These are phyloP conservation scores for Amanita brunnescens DNA, from an alignment of 768 basidiomycete species.

Conservation along the genomic window DNA sequence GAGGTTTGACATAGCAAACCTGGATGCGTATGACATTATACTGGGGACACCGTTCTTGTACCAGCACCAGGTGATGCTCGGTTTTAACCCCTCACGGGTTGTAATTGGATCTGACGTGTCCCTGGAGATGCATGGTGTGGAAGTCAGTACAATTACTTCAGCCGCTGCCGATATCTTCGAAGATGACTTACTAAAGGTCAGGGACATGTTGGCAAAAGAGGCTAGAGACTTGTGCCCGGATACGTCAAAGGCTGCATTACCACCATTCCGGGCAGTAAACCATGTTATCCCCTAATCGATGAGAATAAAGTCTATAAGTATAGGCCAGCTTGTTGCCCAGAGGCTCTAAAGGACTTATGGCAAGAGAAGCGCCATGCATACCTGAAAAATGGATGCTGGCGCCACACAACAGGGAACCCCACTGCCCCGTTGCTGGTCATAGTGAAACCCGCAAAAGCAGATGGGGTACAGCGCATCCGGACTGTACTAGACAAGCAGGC, in stretches of 20 bases:
- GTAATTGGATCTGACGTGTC: conserved; percentile 17
- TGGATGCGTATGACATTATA: conserved; percentile 31
- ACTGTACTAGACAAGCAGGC: conserved; percentile 24
- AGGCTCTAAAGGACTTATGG: neutral
- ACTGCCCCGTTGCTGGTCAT: neutral
- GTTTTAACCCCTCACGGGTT: conserved; percentile 18
- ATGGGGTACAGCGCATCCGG: conserved; percentile 12
- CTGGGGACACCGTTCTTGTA: conserved; percentile 31
- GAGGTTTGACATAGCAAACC: conserved; percentile 28
- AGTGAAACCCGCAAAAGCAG: neutral
- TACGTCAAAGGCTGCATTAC: neutral
- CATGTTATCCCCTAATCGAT: conserved; percentile 8
- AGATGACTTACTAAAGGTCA: neutral
- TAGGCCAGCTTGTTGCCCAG: neutral
- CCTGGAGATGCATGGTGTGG: neutral
- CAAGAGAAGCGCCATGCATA: neutral
- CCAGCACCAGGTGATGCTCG: conserved; percentile 20
- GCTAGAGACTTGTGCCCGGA: conserved; percentile 6
- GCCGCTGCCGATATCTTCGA: neutral
- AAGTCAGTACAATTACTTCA: neutral
- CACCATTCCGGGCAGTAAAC: conserved; percentile 9
- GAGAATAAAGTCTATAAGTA: neutral
- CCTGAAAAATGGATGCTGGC: neutral
- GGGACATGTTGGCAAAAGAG: neutral
- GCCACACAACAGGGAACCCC: neutral